A percentile compares a stretch with the other conserved stretches of the same genome.
phyloP scores from a whole-genome alignment of 139 green algal species.

The Coelastrella sp. region DNA sequence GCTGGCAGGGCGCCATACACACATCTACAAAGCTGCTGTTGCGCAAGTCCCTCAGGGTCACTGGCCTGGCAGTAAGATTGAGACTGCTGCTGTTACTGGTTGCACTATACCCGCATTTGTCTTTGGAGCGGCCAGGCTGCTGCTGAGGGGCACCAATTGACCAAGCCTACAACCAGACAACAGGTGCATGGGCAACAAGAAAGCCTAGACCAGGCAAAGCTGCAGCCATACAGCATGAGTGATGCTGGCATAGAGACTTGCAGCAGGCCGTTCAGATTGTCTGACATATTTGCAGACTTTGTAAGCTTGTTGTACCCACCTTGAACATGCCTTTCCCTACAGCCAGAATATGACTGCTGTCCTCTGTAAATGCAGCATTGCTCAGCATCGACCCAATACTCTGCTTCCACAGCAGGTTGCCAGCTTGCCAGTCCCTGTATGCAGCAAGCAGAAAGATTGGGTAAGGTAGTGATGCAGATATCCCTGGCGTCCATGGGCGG shows the following conservation, averaged over 20 bases:
- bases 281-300: too few relatives aligned
- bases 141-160: conserved; percentile 11
- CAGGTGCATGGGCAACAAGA: background rate
- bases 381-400: background rate
- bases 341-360: conserved; percentile 42
- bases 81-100: conserved; percentile 6
- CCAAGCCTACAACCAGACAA: conserved; percentile 48
- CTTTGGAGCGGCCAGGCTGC: background rate
- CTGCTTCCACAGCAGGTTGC: conserved; percentile 47
- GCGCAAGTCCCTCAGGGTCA: conserved; percentile 53
- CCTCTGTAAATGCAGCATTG: conserved; percentile 46
- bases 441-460: too few relatives aligned
- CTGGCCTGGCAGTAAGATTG: conserved; percentile 44
- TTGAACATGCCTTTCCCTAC: conserved; percentile 47
- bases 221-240: too few relatives aligned
- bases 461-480: too few relatives aligned
- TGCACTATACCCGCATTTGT: background rate
- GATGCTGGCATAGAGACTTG: too few relatives aligned
- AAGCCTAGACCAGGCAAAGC: background rate
- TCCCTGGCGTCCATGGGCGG: too few relatives aligned
- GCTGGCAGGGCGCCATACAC: background rate
- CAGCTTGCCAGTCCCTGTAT: conserved; percentile 61
- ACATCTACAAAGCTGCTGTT: conserved; percentile 54
- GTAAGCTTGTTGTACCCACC: background rate
- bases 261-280: too few relatives aligned